These are phyloP conservation scores for Kickxella alabastrina DNA, from an alignment of 192 early-diverging fungal genomes.

Conservation along the genomic window DNA sequence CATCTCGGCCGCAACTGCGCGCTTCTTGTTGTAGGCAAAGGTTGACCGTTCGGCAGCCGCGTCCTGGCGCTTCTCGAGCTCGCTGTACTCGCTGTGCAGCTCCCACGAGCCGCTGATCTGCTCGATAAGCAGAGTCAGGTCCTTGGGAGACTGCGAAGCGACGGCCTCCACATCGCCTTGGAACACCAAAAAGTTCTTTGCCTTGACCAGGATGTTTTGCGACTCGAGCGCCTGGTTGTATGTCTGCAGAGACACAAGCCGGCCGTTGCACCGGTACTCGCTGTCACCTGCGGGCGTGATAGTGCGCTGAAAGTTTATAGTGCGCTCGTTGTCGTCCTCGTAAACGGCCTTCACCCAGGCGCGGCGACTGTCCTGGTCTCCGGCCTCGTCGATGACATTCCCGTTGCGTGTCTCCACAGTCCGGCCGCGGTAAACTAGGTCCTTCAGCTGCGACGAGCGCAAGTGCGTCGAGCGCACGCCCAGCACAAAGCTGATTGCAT, in stretches of 20 bases:
- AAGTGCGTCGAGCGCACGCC: conserved; percentile 91
- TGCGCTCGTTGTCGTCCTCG: conserved; percentile 58
- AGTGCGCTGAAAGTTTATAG: conserved; percentile 69
- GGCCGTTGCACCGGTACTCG: conserved; percentile 86
- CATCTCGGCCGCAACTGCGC: conserved; percentile 83
- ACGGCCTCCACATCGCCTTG: conserved; percentile 98
- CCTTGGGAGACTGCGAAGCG: conserved; percentile 91
- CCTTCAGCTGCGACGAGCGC: conserved; percentile 81
- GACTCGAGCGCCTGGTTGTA: conserved; percentile 77
- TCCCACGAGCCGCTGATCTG: conserved; percentile 95
- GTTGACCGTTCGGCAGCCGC: conserved; percentile 82
- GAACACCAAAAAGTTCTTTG: conserved; percentile 97
- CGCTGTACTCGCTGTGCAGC: conserved; percentile 82
- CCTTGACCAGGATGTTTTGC: conserved; percentile 92
- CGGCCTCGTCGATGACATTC: conserved; percentile 48
- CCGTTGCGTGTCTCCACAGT: conserved; percentile 48
- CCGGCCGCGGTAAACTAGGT: conserved; percentile 83
- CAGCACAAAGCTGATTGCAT: conserved; percentile 97
- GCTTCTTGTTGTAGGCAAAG: conserved; percentile 87
- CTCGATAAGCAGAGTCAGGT: conserved; percentile 90
- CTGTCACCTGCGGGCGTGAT: conserved; percentile 65
- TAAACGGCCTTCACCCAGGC: conserved; percentile 86
- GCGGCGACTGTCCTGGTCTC: conserved; percentile 45
- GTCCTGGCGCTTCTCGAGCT: conserved; percentile 78
- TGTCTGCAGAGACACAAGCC: conserved; percentile 61